Base-by-base conservation (phyloP, 345 rosid genomes). In the Arabis hirsuta region DNA sequence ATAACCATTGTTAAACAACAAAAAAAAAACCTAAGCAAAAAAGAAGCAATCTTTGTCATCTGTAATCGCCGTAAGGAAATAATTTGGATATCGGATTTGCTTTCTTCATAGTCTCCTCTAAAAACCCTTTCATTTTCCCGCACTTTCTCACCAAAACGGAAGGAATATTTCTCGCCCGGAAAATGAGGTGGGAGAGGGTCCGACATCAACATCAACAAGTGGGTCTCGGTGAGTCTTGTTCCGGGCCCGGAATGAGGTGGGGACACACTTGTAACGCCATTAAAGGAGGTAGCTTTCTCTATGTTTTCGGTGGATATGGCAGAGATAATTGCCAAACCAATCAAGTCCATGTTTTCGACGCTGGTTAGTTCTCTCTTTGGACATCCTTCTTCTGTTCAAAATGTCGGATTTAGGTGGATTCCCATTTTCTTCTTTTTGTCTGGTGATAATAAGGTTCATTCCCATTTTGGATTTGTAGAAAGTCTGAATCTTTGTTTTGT, bases 191-290 rank as follows among this genome's bases (percentile, higher is more conserved):
- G 96, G 95, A 91, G 72, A 86, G 81, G 78, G 79, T 86, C 81
- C 82, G 74, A 63, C 75, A 66, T n/a, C 74, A 71, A 48, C 67
- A 65, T 2, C 72, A 66, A 67, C 76, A 65, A 54, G 80, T 60
- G 81, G 79, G 86, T 62, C 73, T 71, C n/a, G 78, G 83, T 51
- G 76, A 69, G 31, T 27, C 67, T 39, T 66, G 66, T 52, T 70
- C 79, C 47, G 91, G 95, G 69, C 98, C 98, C 55, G 97, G 96
- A 20, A 88, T 88, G 78, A 86, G 97, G 86, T 96, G 99, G 97
- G 98, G 99, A 39, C 98, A 96, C 78, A 87, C 98, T 53, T 87
- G 92, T 74, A 96, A 96, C 94, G 82, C 97, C 79, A 78, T 90
- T 63, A 87, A 82, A 79, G 92, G 96, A 34, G 98, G 96, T 50